Percentiles rank a stretch among this genome's conserved stretches.
These are phyloP conservation scores for Penicillium flavigenum DNA, from an alignment of 495 filamentous ascomycete genomes.

Conservation along the genomic window DNA sequence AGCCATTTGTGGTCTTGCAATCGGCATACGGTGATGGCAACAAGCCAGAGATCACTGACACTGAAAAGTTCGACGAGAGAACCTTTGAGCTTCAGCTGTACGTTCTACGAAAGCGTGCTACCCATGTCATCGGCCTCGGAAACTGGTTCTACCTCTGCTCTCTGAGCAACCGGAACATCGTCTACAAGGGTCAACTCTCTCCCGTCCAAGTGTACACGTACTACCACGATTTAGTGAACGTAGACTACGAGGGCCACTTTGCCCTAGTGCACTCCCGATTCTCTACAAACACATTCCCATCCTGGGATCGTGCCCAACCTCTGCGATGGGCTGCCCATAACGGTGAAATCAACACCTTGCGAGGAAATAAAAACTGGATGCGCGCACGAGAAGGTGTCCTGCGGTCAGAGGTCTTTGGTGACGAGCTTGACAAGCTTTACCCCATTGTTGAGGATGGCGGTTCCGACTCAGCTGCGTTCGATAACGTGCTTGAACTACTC, in stretches of 20 bases:
- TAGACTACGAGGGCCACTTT: conserved; percentile 97
- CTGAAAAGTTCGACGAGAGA: conserved; percentile 76
- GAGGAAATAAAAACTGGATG: conserved; percentile 99
- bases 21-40: conserved; percentile 84
- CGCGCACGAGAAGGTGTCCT: conserved; percentile 94
- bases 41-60: conserved; percentile 76
- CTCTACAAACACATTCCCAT: conserved; percentile 98
- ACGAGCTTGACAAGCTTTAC: conserved; percentile 88
- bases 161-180: conserved; percentile 96
- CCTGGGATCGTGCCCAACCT: conserved; percentile 97
- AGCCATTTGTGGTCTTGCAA: conserved; percentile 90
- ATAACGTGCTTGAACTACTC: conserved; percentile 94
- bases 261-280: conserved; percentile 97
- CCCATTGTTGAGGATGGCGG: conserved; percentile 97
- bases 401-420: conserved; percentile 87
- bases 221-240: conserved; percentile 95
- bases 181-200: conserved; percentile 98
- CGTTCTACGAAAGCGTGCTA: conserved; percentile 90
- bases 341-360: conserved; percentile 97
- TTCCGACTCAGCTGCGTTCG: conserved; percentile 97
- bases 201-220: conserved; percentile 99
- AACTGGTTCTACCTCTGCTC: conserved; percentile 99
- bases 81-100: conserved; percentile 93
- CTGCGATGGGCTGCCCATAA: conserved; percentile 98
- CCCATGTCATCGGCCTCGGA: conserved; percentile 89